Base-by-base conservation (phyloP, 495 filamentous ascomycete genomes). In the Neurospora sp. region DNA sequence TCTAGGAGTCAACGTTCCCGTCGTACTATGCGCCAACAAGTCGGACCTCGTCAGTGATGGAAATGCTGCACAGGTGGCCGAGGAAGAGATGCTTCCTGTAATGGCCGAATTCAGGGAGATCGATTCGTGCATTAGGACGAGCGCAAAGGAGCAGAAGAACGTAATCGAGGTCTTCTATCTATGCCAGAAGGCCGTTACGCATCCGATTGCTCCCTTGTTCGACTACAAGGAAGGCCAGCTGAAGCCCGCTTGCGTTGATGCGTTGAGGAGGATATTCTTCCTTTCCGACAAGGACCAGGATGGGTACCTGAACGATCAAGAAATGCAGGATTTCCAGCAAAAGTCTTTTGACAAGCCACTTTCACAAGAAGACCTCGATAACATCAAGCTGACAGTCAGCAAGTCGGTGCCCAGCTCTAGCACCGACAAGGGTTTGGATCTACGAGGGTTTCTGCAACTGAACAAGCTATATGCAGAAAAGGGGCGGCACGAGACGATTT, bases 81-180 rank as follows among this genome's bases (percentile, higher is more conserved):
- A 95, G 77, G 94, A 98, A 78, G 96, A 99, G 84, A 99, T 99
- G 96, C 84, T 99, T 69, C 96, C 96, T 3, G 90, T 98, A 75
- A 98, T 99, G 96, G 89, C 92, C 59, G 96, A 99, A 81, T 99
- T 98, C 85, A 96, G 97, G 80, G 96, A 99, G 82, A 97, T 99
- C 68, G 96, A 99, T 77, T 96, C 94, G 2, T 98, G 96, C 81
- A 97, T 99, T 79, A 89, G 96, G 69, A 93, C 94, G 1, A 98
- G 95, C 80, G 96, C 96, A 31, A 90, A 94, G 75, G 94, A 99
- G 78, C 92, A 97, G 76, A 90, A 92, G 72, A 99, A 99, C 82
- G 91, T 98, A 74, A 97, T 97, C 77, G 95, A 99, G 82, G 93
- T 93, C 45, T 97, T 99, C 81, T 97, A 96, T 79, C 88, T 99